Percentiles rank a stretch among this genome's conserved stretches.
These are phyloP conservation scores for Aspergillus hiratsukae DNA, from an alignment of 2,329 filamentous ascomycete species.

Conservation along the genomic window DNA sequence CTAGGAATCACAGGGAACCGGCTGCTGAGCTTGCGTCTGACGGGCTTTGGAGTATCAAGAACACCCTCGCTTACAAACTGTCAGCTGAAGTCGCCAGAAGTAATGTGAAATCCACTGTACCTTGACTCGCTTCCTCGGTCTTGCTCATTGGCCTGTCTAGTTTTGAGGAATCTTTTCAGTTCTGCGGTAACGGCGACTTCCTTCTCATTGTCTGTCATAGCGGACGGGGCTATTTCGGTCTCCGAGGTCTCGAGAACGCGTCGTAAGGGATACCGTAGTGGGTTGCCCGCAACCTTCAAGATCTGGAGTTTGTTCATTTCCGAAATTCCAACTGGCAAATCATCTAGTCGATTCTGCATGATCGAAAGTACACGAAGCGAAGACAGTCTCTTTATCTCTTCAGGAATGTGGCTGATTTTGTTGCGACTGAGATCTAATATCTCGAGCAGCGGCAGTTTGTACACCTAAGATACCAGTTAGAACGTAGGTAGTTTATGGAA, in stretches of 20 bases:
- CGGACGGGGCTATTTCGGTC: constrained; percentile 55
- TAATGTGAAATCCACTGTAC: constrained; percentile 17
- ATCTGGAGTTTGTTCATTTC: constrained; percentile 88
- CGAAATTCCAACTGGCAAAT: constrained; percentile 75
- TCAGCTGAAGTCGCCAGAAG: neutral
- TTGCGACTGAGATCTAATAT: constrained; percentile 92
- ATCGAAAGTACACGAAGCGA: constrained; percentile 87
- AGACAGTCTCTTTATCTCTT: constrained; percentile 72
- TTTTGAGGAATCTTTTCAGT: constrained; percentile 55
- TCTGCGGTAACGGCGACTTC: constrained; percentile 57
- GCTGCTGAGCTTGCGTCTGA: constrained; percentile 51
- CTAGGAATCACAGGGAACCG: constrained; percentile 56
- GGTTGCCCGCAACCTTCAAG: constrained; percentile 85
- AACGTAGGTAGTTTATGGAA: neutral
- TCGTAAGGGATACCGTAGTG: constrained; percentile 72
- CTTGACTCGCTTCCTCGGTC: constrained; percentile 46
- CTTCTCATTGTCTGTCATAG: constrained; percentile 55
- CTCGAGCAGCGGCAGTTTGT: constrained; percentile 79
- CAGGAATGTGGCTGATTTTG: constrained; percentile 70
- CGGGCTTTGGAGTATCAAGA: constrained; percentile 71
- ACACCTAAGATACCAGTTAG: constrained; percentile 57
- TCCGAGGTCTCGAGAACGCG: constrained; percentile 64
- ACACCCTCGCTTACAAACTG: constrained; percentile 59
- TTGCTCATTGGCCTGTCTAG: constrained; percentile 40
- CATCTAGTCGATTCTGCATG: constrained; percentile 79